These are phyloP conservation scores for Geosmithia flava DNA, from an alignment of 2,329 filamentous ascomycete genomes.

Conservation along the genomic window DNA sequence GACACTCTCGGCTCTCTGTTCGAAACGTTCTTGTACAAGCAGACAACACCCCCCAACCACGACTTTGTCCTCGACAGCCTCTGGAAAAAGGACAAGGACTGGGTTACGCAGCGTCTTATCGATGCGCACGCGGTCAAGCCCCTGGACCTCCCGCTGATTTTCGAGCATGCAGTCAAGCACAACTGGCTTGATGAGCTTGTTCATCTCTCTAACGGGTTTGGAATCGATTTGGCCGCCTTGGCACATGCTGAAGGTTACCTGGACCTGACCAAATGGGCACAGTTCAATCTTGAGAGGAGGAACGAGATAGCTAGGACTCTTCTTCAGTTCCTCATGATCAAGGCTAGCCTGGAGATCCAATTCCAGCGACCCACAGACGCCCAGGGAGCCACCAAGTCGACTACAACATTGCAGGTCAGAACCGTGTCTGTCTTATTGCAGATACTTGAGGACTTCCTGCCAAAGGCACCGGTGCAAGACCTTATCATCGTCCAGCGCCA, in stretches of 20 bases:
- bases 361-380: slow-evolving; percentile 59
- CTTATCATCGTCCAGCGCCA: slow-evolving; percentile 72
- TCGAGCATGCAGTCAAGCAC: slow-evolving; percentile 61
- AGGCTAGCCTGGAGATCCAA: slow-evolving; percentile 68
- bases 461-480: slow-evolving; percentile 47
- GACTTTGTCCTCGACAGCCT: slow-evolving; percentile 84
- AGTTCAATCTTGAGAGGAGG: slow-evolving; percentile 53
- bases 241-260: slow-evolving; percentile 73
- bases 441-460: slow-evolving; percentile 61
- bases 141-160: slow-evolving; percentile 28
- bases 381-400: slow-evolving; percentile 42
- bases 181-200: slow-evolving; percentile 76
- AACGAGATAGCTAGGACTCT: slow-evolving; percentile 59
- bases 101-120: slow-evolving; percentile 72
- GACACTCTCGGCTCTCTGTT: slow-evolving; percentile 70
- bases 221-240: slow-evolving; percentile 74
- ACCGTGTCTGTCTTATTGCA: slow-evolving; percentile 72
- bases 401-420: slow-evolving; percentile 68
- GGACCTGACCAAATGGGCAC: slow-evolving; percentile 71
- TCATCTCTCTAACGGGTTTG: slow-evolving; percentile 69
- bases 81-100: slow-evolving; percentile 82
- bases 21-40: slow-evolving; percentile 70
- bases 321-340: slow-evolving; percentile 71
- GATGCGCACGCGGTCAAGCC: slow-evolving; percentile 69
- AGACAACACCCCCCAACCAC: slow-evolving; percentile 56